Evolutionary conservation across 2,329 filamentous ascomycete species (phyloP).

Genomic region (Cladosporium halotolerans): DNA sequence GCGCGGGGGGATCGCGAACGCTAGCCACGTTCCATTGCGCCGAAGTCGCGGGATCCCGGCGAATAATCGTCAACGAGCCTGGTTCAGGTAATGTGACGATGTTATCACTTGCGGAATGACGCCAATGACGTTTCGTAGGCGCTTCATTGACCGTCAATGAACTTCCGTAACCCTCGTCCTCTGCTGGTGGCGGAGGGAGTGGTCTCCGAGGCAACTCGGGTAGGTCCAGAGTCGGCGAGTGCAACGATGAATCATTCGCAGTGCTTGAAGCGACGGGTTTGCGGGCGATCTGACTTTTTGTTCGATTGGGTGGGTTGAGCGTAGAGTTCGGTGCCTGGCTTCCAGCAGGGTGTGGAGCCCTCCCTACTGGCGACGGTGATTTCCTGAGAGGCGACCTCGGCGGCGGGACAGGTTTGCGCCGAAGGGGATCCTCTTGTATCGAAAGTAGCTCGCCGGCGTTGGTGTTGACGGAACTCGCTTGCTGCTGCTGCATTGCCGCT

Average conservation of each 20-base stretch:
- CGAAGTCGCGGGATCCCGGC: constrained; percentile 43
- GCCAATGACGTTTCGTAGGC: constrained; percentile 17
- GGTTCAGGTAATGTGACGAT: constrained; percentile 11
- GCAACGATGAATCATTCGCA: neutral
- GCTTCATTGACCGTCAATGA: constrained; percentile 22
- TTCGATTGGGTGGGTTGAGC: constrained; percentile 9
- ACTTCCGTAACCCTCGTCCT: constrained; percentile 15
- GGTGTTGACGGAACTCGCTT: constrained; percentile 17
- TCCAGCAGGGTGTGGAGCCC: constrained; percentile 18
- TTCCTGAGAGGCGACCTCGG: constrained; percentile 11
- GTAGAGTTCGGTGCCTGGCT: constrained; percentile 10
- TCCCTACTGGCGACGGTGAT: constrained; percentile 13
- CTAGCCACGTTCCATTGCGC: constrained; percentile 48
- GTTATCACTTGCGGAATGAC: constrained; percentile 12
- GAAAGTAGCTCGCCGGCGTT: constrained; percentile 18
- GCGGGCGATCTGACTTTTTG: constrained; percentile 16
- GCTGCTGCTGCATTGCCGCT: constrained; percentile 28
- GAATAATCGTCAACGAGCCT: constrained; percentile 41
- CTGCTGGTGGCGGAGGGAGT: constrained; percentile 21
- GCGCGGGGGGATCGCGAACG: constrained; percentile 40
- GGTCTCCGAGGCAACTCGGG: constrained; percentile 19
- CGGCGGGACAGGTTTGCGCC: constrained; percentile 17
- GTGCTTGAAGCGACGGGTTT: constrained; percentile 18
- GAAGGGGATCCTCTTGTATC: constrained; percentile 13
- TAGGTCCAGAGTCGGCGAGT: constrained; percentile 12